Evolutionary conservation across 2,329 filamentous ascomycete species (phyloP), one percentile per base, ranked within the genome.

Genomic region (Capronia americana): DNA sequence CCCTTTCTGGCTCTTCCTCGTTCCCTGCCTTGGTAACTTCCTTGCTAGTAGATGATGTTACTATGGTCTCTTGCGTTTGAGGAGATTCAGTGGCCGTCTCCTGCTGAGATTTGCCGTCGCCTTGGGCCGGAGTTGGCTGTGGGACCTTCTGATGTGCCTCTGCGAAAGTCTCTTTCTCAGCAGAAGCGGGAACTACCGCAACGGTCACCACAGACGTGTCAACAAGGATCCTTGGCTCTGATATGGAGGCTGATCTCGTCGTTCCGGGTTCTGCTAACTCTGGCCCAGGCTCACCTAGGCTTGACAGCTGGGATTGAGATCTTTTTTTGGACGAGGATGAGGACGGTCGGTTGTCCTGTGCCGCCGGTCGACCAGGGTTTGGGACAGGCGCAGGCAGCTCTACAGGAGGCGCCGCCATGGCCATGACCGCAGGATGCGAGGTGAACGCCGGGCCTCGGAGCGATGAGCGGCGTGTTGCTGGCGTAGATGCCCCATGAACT

Each of bases 261-360:
- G 61, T 64, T 28, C 53, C 64, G 10, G 32, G 51, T 28, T 68
- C 66, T 34, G 65, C 41, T 23, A 70, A 56, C 55, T 69, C 71
- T 4, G 71, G 68, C 8, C 71, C 71, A 24, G 71, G 70, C 44
- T 71, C 71, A 2, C 71, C 70, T 17, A 71, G 50, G 57, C 65
- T 68, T 44, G 66, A 68, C n/a, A 57, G 48, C 32, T 63, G 44
- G 17, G 61, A 67, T 6, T 64, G 34, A 24, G 61, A 67, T 10
- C 30, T 30, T 57, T 68, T 61, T 23, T 54, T 61, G n/a, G 63
- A 53, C 20, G 57, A 4, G 32, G 62, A 63, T 26, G 67, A 59
- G 7, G 60, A 53, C 14, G 57, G 55, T 50, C 51, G 38, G 14
- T 59, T 56, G 28, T 67, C 61, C 38, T 56, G 51, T 14, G 28